Conservation (phyloP, 2,329 filamentous ascomycete genomes). For the Pestalotiopsis sp. region DNA sequence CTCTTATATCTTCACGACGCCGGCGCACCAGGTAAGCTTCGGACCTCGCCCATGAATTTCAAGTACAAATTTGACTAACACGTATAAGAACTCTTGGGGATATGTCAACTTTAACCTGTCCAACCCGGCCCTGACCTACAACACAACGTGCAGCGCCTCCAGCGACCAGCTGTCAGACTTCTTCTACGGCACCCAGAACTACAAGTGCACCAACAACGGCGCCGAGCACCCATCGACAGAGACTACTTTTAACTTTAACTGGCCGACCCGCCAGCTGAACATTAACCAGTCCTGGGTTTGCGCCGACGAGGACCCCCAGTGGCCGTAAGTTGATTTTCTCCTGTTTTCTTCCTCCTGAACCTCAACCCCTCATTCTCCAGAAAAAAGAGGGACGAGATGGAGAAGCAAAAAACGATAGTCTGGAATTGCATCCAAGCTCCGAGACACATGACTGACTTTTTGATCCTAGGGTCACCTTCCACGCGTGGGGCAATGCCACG, state of each 20-base stretch:
- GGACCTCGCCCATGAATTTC: neutral
- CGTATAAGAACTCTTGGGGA: slow-evolving; percentile 40
- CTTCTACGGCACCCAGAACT: slow-evolving; percentile 49
- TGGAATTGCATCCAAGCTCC: no score
- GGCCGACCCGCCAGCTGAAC: slow-evolving; percentile 35
- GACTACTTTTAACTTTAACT: slow-evolving; percentile 42
- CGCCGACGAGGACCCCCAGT: slow-evolving; percentile 37
- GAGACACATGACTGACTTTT: neutral
- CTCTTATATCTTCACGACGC: slow-evolving; percentile 51
- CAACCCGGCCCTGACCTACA: slow-evolving; percentile 44
- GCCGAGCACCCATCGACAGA: slow-evolving; percentile 17
- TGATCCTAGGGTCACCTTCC: slow-evolving; percentile 30
- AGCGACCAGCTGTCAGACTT: slow-evolving; percentile 48
- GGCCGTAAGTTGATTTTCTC: slow-evolving; percentile 33
- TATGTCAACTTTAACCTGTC: slow-evolving; percentile 50
- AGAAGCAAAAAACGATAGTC: no score
- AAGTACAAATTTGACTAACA: neutral
- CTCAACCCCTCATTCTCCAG: neutral
- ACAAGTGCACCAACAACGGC: slow-evolving; percentile 42
- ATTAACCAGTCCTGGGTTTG: slow-evolving; percentile 55
- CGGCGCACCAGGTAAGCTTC: slow-evolving; percentile 43
- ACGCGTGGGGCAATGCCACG: slow-evolving; percentile 17
- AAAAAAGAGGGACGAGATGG: no score
- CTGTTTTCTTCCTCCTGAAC: neutral
- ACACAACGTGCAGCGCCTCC: slow-evolving; percentile 38